Evolutionary conservation across 1,284 basidiomycete genomes (phyloP).

Genomic region (Thecaphora frezii): DNA sequence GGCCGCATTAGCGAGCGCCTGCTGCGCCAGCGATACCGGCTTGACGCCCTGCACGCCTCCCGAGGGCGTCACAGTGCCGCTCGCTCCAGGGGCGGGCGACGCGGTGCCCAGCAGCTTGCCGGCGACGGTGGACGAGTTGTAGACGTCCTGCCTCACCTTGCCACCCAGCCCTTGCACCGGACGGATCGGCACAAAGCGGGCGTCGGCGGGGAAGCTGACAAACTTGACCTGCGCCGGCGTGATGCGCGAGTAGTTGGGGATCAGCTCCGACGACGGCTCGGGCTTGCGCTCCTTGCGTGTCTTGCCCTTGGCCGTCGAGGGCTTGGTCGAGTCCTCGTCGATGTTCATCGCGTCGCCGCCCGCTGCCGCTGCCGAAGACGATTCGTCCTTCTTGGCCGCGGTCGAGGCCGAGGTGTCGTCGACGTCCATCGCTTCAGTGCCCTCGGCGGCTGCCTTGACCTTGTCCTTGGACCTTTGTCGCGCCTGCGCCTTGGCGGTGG

Average conservation of each 20-base stretch:
- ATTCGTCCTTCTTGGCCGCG: conserved; percentile 21
- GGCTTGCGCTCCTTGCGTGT: conserved; percentile 64
- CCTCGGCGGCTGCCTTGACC: conserved; percentile 43
- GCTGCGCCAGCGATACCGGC: conserved; percentile 12
- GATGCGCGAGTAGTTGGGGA: conserved; percentile 88
- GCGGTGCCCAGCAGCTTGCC: conserved; percentile 41
- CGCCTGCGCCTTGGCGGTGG: conserved; percentile 56
- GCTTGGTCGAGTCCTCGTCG: conserved; percentile 38
- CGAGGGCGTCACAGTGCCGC: conserved; percentile 40
- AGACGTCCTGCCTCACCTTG: conserved; percentile 36
- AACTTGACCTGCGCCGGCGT: conserved; percentile 84
- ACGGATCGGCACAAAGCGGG: conserved; percentile 86
- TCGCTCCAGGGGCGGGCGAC: conserved; percentile 40
- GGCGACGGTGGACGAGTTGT: conserved; percentile 42
- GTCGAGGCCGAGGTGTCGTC: conserved; percentile 26
- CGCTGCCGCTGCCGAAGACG: conserved; percentile 3
- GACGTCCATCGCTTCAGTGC: conserved; percentile 44
- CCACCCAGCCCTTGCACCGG: conserved; percentile 63
- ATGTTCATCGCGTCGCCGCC: conserved; percentile 24
- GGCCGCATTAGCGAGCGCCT: conserved; percentile 21
- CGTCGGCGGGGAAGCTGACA: conserved; percentile 76
- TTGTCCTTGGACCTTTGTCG: conserved; percentile 55
- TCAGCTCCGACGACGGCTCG: conserved; percentile 75
- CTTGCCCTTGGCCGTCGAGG: conserved; percentile 17
- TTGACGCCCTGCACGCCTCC: conserved; percentile 8